A percentile compares a stretch with the other conserved stretches of the same genome.
phyloP scores from a whole-genome alignment of 352 stramenopile genomes.

The Phytopythium aichiense region DNA sequence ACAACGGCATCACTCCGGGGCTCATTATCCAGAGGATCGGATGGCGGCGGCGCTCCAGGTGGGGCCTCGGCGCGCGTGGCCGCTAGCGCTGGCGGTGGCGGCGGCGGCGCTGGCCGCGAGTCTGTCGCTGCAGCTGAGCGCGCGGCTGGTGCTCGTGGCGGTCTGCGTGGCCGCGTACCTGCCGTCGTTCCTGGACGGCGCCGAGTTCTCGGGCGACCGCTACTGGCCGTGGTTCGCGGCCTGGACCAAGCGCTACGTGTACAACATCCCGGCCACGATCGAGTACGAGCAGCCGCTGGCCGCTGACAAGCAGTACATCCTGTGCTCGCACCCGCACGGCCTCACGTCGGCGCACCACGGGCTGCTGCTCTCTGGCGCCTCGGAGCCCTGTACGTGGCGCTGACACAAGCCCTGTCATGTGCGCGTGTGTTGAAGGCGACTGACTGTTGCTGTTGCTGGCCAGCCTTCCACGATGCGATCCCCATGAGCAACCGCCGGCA shows the following conservation, averaged over 20 bases:
- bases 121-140: conserved; percentile 17
- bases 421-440: not conserved
- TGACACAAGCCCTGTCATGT: not conserved
- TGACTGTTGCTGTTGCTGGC: not conserved
- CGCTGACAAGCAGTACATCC: conserved; percentile 66
- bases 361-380: conserved; percentile 50
- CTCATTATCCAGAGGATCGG: not conserved
- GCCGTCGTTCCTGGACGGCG: conserved; percentile 52
- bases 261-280: conserved; percentile 44
- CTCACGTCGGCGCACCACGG: conserved; percentile 70
- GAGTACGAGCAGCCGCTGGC: conserved; percentile 69
- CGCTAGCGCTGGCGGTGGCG: conserved; percentile 23
- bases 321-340: conserved; percentile 75
- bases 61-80: conserved; percentile 21
- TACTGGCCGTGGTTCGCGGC: conserved; percentile 53
- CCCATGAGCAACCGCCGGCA: conserved; percentile 58
- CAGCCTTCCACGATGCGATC: conserved; percentile 70
- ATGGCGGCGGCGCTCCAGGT: conserved; percentile 2
- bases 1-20: no score
- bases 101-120: conserved; percentile 29
- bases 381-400: conserved; percentile 34
- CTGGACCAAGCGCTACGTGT: conserved; percentile 28
- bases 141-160: conserved; percentile 13
- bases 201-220: conserved; percentile 52
- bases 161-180: conserved; percentile 37